Base-by-base conservation (phyloP, 129 eudicot genomes). In the Centella asiatica region DNA sequence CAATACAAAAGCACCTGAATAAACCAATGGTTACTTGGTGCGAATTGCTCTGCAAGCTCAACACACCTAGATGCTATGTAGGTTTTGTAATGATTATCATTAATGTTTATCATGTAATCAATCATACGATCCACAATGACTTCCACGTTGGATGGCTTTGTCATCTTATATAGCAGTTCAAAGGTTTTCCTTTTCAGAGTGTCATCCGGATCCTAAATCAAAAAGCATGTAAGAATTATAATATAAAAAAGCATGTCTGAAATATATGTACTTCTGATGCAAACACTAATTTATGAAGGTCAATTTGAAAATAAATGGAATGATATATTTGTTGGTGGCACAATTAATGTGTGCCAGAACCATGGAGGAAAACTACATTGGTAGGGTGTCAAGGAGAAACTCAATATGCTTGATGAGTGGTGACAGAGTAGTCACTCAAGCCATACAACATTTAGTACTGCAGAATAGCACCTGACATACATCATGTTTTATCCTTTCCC, bases 61-160 rank as follows among this genome's bases (percentile, higher is more conserved):
- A 93, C 96, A 72, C 99, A 93, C 82, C 96, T 75, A 12, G 99
- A 93, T 66, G 99, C 96, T 73, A 87, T 93, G 72, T 93, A 96
- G 27, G 96, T 85, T 76, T 93, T 93, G 83, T 85, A 93, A 78
- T 93, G 99, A 79, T 44, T 88, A 69, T 93, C 99, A 76, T 67
- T 93, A 60, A 93, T 82, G 80, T 81, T 93, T 62, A 85, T 88
- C 99, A 88, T 93, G 86, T 93, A 93, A 57, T 88, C 96, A 64
- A 93, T 88, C 99, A 93, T 93, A 40, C 96, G 92, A 72, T 85
- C 99, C 31, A 93, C 99, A 76, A 93, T 93, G 39, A 93, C 99
- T 85, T 93, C 98, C 55, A 87, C 99, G 71, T 87, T 93, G 72
- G 96, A 82, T 62, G 99, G 85, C 79, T 85, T 93, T 20, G 99